Base-by-base conservation (phyloP, 2,329 filamentous ascomycete species). In the Trichothecium sympodiale region DNA sequence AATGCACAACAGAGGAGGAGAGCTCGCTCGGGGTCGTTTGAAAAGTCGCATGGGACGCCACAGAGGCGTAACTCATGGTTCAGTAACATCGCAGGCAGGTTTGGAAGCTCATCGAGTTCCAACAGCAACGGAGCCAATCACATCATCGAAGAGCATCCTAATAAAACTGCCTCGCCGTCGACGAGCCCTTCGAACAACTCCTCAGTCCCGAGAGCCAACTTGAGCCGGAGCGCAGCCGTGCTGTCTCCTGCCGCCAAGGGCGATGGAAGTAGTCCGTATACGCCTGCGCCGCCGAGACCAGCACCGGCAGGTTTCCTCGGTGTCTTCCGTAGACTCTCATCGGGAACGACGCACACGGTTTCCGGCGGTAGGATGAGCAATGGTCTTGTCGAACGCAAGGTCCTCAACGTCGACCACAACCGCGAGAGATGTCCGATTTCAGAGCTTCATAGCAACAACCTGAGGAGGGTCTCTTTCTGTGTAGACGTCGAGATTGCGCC, bases 401-500 rank as follows among this genome's bases (percentile, higher is more conserved):
- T 94, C 7, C 64, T 96, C 62, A 98, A 98, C 51, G 69, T 95
- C 31, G 86, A 96, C 53, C 76, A 65, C 8, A 71, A 80, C 45
- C 75, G 91, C 29, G 79, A 89, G 51, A 69, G 91, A 43, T 94
- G 86, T 54, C 70, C 75, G 17, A 76, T 96, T 20, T 65, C 74
- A 4, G 88, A 94, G 45, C 65, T 98, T 32, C 79, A 87, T 45
- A 76, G 80, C 49, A 74, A 76, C 33, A 94, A 91, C 54, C 59
- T 98, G 40, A 75, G 86, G 36, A 77, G 87, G 36, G 91, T 98
- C 1, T 83, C 89, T 0, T 98, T 98, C 52, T 94, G 85, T 47
- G 91, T 98, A 3, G 91, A 98, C 51, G 88, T 98, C 4, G 91
- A 98, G 56, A 94, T 98, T 51, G 89, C 89, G 3, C 85, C 87